phyloP scores from a whole-genome alignment of 2,329 filamentous ascomycete species.

The Penicillium sp. region DNA sequence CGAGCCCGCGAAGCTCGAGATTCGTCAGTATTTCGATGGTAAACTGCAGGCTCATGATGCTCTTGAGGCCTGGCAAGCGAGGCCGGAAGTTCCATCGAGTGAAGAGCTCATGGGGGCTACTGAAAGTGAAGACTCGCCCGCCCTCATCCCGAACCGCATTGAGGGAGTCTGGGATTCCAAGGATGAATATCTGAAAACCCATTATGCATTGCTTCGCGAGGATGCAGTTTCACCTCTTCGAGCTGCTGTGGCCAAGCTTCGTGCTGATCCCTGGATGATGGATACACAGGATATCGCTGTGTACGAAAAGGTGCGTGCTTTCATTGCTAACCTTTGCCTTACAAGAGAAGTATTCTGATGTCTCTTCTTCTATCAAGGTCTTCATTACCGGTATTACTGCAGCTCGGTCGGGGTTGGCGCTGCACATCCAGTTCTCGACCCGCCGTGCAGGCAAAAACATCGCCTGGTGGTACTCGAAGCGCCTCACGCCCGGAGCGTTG shows the following conservation, averaged over 20 bases:
- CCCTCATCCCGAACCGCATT: slow-evolving; percentile 51
- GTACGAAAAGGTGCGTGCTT: slow-evolving; percentile 61
- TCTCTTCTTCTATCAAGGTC: not conserved
- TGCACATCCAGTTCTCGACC: slow-evolving; percentile 3
- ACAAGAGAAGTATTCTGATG: not conserved
- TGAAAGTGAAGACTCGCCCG: slow-evolving; percentile 21
- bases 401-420: not conserved
- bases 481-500: slow-evolving; percentile 53
- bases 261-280: slow-evolving; percentile 49
- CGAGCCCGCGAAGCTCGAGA: not conserved
- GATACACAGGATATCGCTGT: slow-evolving; percentile 60
- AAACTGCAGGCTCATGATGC: not conserved
- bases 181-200: slow-evolving; percentile 64
- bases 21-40: not conserved
- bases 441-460: slow-evolving; percentile 62
- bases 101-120: slow-evolving; percentile 38
- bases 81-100: slow-evolving; percentile 41
- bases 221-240: slow-evolving; percentile 69
- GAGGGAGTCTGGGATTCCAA: slow-evolving; percentile 57
- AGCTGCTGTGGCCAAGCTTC: slow-evolving; percentile 59
- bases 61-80: slow-evolving; percentile 12
- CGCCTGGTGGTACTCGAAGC: slow-evolving; percentile 61
- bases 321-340: too few relatives aligned
- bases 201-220: slow-evolving; percentile 72
- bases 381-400: not conserved